These are phyloP conservation scores for Limonium bicolor DNA, from an alignment of 148 eudicot genomes.

Conservation along the genomic window DNA sequence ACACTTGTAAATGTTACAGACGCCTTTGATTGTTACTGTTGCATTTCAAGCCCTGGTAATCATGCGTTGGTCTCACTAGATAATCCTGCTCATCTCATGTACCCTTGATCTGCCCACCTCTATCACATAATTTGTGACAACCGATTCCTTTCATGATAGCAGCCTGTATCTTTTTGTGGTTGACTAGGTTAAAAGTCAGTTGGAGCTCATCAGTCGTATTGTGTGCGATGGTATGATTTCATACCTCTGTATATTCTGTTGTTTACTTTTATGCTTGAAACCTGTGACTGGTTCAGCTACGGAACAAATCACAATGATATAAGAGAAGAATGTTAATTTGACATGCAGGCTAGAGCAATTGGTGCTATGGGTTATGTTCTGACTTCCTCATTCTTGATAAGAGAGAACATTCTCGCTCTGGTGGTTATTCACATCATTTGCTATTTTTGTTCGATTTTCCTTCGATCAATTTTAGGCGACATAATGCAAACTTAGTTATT, in stretches of 20 bases:
- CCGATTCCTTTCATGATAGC: background rate
- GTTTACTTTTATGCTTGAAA: background rate
- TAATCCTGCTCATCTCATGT: too few species aligned
- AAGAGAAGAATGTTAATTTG: too few species aligned
- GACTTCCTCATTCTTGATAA: constrained; percentile 68
- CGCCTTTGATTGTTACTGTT: too few species aligned
- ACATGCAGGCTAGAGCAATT: constrained; percentile 56
- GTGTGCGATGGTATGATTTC: constrained; percentile 49
- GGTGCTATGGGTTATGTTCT: constrained; percentile 77
- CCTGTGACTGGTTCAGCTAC: too few species aligned
- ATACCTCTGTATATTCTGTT: constrained; percentile 8
- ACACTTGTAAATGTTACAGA: too few species aligned
- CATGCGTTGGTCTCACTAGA: too few species aligned
- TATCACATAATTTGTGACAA: too few species aligned
- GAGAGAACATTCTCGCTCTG: constrained; percentile 87
- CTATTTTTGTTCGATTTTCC: too few species aligned
- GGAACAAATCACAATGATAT: too few species aligned
- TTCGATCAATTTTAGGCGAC: background rate
- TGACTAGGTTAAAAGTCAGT: constrained; percentile 35
- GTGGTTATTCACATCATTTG: constrained; percentile 20
- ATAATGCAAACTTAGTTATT: background rate
- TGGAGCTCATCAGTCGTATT: constrained; percentile 64
- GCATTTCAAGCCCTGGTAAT: too few species aligned
- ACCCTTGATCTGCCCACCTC: too few species aligned
- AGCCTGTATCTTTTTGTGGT: background rate